A percentile compares a stretch with the other conserved stretches of the same genome.
phyloP scores from a whole-genome alignment of 352 stramenopile species.

The Phytophthora podocarpi region DNA sequence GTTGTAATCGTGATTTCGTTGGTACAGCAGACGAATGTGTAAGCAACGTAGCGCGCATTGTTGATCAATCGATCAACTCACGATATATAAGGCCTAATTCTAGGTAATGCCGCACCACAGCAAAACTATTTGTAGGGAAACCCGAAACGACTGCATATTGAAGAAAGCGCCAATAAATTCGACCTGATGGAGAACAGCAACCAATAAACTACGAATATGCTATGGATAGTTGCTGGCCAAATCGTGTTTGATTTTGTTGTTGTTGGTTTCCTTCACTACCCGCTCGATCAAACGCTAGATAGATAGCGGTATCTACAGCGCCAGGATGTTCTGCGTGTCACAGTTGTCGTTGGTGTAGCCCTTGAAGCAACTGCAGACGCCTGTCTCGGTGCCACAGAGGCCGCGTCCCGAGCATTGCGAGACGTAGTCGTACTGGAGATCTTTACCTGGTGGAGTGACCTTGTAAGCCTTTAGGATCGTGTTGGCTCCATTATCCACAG shows the following conservation, averaged over 20 bases:
- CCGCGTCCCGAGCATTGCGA: constrained; percentile 77
- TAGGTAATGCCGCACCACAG: no score
- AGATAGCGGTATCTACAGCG: constrained; percentile 50
- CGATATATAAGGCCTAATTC: background rate
- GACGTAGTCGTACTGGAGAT: constrained; percentile 70
- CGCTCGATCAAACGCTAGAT: background rate
- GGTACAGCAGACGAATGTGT: no score
- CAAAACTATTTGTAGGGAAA: background rate
- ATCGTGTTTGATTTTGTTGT: no score
- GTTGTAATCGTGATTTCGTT: background rate
- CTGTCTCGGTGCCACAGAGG: constrained; percentile 65
- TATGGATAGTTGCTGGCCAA: no score
- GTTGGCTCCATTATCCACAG: constrained; percentile 13
- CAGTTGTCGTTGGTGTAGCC: constrained; percentile 91
- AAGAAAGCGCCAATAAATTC: no score
- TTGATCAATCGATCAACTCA: background rate
- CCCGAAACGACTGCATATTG: no score
- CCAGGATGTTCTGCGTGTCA: constrained; percentile 84
- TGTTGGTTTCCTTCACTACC: background rate
- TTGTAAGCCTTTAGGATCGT: constrained; percentile 30
- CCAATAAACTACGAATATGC: no score
- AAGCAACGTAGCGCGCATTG: background rate
- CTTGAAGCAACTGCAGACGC: constrained; percentile 88
- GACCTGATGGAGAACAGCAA: no score
- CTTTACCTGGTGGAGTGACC: constrained; percentile 33